Percentiles rank a stretch among this genome's conserved stretches.
Conservation (phyloP, 2,329 filamentous ascomycete species). For the Aaosphaeria arxii region DNA sequence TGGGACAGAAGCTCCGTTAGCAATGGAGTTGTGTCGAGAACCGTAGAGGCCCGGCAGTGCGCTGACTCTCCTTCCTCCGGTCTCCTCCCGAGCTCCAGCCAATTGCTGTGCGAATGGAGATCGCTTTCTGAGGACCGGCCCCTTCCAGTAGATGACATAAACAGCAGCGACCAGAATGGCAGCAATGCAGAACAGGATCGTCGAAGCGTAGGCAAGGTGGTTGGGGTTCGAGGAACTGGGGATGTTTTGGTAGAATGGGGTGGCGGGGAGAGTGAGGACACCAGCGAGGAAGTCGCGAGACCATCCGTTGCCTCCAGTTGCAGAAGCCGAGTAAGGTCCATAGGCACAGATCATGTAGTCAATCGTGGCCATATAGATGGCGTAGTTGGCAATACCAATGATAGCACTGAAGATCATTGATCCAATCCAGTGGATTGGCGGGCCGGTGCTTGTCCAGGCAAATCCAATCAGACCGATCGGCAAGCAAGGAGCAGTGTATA, state of each 20-base stretch:
- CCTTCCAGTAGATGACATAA: constrained; percentile 54
- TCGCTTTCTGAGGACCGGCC: constrained; percentile 50
- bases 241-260: constrained; percentile 53
- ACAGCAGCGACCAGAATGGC: constrained; percentile 43
- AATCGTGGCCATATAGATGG: constrained; percentile 75
- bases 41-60: constrained; percentile 29
- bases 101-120: constrained; percentile 54
- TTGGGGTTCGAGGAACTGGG: constrained; percentile 28
- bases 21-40: constrained; percentile 25
- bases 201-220: constrained; percentile 53
- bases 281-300: constrained; percentile 73
- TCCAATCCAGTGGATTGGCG: constrained; percentile 65
- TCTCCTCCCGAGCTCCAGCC: constrained; percentile 27
- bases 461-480: constrained; percentile 71
- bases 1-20: constrained; percentile 12
- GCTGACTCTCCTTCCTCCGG: constrained; percentile 31
- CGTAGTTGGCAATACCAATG: constrained; percentile 69
- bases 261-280: constrained; percentile 66
- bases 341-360: constrained; percentile 78
- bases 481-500: constrained; percentile 60
- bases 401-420: constrained; percentile 64
- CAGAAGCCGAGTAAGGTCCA: constrained; percentile 71
- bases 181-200: constrained; percentile 53
- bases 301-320: constrained; percentile 76
- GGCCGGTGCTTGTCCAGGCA: constrained; percentile 66